These are phyloP conservation scores for Xylaria arbuscula DNA, from an alignment of 2,329 filamentous ascomycete genomes.

Conservation along the genomic window DNA sequence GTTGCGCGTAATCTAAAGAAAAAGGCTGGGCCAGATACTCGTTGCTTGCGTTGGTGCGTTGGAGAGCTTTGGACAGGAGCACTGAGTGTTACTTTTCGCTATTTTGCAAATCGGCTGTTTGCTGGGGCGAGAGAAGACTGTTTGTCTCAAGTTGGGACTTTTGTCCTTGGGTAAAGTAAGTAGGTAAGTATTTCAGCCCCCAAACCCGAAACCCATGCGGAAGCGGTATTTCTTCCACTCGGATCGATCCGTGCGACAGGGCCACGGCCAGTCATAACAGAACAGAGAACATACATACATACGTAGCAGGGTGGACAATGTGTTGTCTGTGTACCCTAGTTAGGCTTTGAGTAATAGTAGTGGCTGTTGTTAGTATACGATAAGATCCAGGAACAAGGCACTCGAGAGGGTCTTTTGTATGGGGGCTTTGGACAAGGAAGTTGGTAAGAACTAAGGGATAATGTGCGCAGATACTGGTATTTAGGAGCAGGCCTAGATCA, in stretches of 20 bases:
- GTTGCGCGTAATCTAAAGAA: background rate
- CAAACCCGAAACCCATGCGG: slow-evolving; percentile 8
- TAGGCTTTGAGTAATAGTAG: slow-evolving; percentile 20
- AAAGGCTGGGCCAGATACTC: too few relatives aligned
- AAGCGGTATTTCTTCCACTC: slow-evolving; percentile 16
- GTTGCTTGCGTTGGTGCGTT: too few relatives aligned
- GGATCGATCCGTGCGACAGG: slow-evolving; percentile 23
- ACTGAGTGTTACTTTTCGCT: too few relatives aligned
- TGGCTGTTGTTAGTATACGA: background rate
- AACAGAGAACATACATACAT: background rate
- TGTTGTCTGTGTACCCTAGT: background rate
- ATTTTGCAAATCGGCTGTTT: too few relatives aligned
- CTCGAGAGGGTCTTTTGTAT: background rate
- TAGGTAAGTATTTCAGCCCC: background rate
- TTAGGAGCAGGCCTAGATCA: slow-evolving; percentile 20
- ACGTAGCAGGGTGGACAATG: background rate
- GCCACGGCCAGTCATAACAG: background rate
- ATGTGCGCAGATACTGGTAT: background rate
- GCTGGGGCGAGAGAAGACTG: background rate
- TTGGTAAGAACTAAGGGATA: slow-evolving; percentile 7
- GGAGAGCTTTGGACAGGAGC: too few relatives aligned
- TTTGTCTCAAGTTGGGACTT: background rate
- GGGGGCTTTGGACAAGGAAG: slow-evolving; percentile 1
- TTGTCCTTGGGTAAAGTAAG: background rate
- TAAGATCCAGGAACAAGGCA: slow-evolving; percentile 12